Evolutionary conservation across 1,139 yeast species (phyloP).

Genomic region (Arxiozyma heterogenica): DNA sequence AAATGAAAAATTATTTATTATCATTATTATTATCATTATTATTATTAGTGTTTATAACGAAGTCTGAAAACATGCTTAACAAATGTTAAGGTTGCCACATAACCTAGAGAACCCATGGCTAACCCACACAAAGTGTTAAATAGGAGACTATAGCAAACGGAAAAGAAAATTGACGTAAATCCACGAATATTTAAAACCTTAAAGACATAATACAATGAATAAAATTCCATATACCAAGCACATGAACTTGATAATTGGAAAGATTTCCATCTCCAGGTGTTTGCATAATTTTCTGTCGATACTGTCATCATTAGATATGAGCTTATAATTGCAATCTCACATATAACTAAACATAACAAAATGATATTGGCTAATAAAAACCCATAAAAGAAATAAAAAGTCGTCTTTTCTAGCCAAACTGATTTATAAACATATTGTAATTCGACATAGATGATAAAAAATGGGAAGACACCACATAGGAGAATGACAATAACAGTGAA

Average conservation of each 20-base stretch:
- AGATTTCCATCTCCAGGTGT: slow-evolving; percentile 73
- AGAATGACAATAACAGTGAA: slow-evolving; percentile 5
- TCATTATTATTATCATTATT: no score
- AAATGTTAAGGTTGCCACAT: slow-evolving; percentile 33
- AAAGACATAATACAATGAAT: slow-evolving; percentile 60
- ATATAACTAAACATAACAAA: slow-evolving; percentile 51
- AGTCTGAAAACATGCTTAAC: slow-evolving; percentile 13
- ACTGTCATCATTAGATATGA: slow-evolving; percentile 51
- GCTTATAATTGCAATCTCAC: slow-evolving; percentile 68
- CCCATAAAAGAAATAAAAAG: slow-evolving; percentile 74
- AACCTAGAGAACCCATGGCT: slow-evolving; percentile 70
- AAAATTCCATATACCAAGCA: slow-evolving; percentile 59
- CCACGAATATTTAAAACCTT: slow-evolving; percentile 51
- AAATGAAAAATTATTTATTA: no score
- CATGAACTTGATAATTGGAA: slow-evolving; percentile 65
- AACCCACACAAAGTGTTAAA: slow-evolving; percentile 56
- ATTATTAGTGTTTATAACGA: background rate
- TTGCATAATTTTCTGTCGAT: slow-evolving; percentile 7
- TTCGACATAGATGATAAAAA: slow-evolving; percentile 74
- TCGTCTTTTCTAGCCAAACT: slow-evolving; percentile 70
- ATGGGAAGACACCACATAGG: slow-evolving; percentile 40
- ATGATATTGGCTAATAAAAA: slow-evolving; percentile 56
- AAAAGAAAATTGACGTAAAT: slow-evolving; percentile 59
- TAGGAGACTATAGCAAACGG: slow-evolving; percentile 62
- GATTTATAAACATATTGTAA: slow-evolving; percentile 65